Conservation (phyloP, 768 basidiomycete species). For the Lactifluus subvellereus region DNA sequence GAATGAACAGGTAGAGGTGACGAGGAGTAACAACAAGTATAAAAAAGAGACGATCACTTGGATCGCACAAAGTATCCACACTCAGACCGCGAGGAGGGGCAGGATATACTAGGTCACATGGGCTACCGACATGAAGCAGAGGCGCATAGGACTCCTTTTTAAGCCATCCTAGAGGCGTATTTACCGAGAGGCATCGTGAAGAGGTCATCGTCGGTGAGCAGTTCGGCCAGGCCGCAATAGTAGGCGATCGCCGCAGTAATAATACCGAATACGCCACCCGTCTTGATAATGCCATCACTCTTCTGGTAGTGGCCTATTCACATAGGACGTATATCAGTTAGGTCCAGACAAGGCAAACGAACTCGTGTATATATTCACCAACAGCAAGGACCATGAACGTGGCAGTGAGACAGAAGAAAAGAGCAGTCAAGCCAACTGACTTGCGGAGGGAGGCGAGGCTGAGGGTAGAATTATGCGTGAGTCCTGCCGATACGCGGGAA, state of each 20-base stretch:
- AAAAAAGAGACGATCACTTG: no score
- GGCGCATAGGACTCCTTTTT: not conserved
- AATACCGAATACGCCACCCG: conserved; percentile 43
- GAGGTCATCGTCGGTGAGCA: conserved; percentile 36
- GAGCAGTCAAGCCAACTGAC: conserved; percentile 42
- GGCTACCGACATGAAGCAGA: no score
- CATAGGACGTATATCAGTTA: not conserved
- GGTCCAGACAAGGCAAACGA: not conserved
- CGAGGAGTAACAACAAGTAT: not conserved
- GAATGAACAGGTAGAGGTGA: no score
- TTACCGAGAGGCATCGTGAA: conserved; percentile 39
- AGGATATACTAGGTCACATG: not conserved
- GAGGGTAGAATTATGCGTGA: not conserved
- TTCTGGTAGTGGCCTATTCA: conserved; percentile 23
- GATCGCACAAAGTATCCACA: not conserved
- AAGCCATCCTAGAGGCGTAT: not conserved
- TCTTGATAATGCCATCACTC: conserved; percentile 28
- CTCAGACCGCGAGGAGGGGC: not conserved
- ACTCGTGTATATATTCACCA: conserved; percentile 29
- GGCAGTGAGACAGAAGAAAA: conserved; percentile 49
- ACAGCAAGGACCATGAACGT: conserved; percentile 47
- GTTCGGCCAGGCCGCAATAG: conserved; percentile 40
- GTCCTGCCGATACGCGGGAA: not conserved
- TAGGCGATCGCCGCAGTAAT: conserved; percentile 44
- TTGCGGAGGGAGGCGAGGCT: conserved; percentile 48